phyloP scores from a whole-genome alignment of 306 rosid species.

The Mimosa bimucronata region DNA sequence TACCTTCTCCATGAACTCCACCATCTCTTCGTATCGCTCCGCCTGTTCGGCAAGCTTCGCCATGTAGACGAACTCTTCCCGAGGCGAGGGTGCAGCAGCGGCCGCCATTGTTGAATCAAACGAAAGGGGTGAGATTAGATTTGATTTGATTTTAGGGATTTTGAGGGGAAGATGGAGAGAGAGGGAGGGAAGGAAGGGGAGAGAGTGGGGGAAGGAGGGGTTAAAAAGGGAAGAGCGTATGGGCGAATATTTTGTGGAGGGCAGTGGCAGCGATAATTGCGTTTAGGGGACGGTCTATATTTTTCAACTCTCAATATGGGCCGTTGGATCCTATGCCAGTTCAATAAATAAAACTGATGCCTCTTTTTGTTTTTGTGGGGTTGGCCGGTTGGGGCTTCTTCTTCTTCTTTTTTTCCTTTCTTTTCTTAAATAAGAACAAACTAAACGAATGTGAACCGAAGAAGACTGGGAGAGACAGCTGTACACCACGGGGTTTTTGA shows the following conservation, averaged over 20 bases:
- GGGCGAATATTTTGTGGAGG: slow-evolving; percentile 25
- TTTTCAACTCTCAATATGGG: slow-evolving; percentile 27
- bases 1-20: slow-evolving; percentile 98
- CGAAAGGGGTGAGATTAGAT: slow-evolving; percentile 41
- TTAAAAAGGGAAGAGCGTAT: slow-evolving; percentile 35
- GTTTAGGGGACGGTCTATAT: slow-evolving; percentile 44
- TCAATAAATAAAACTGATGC: background rate
- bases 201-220: slow-evolving; percentile 25
- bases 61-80: slow-evolving; percentile 96
- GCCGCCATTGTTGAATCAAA: slow-evolving; percentile 61
- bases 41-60: slow-evolving; percentile 99
- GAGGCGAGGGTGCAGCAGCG: slow-evolving; percentile 66
- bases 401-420: background rate
- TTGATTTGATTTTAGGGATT: slow-evolving; percentile 31
- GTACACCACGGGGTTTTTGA: slow-evolving; percentile 46
- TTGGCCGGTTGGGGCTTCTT: background rate
- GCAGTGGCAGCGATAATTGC: slow-evolving; percentile 56
- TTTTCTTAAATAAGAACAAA: background rate
- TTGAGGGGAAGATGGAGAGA: background rate
- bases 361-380: background rate
- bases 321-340: slow-evolving; percentile 58
- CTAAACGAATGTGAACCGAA: background rate
- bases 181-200: slow-evolving; percentile 12
- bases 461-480: slow-evolving; percentile 44
- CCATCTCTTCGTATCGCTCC: slow-evolving; percentile 99